Conservation (phyloP, 2,329 filamentous ascomycete genomes). For the Chalara sp. region DNA sequence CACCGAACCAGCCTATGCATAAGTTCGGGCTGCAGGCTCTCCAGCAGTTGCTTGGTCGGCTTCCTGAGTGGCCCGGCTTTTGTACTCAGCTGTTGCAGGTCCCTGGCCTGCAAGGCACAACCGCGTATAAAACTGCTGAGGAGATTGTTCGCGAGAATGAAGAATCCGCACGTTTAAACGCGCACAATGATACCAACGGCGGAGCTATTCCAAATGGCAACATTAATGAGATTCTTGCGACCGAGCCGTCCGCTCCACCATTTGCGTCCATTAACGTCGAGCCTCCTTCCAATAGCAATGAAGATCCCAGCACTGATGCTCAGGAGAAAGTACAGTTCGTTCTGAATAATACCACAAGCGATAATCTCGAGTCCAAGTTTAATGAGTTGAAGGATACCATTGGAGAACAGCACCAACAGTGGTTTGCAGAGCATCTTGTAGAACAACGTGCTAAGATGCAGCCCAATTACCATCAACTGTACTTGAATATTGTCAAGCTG, state of each 20-base stretch:
- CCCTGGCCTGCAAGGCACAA: slow-evolving; percentile 73
- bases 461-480: slow-evolving; percentile 91
- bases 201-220: slow-evolving; percentile 55
- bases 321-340: slow-evolving; percentile 95
- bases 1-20: slow-evolving; percentile 85
- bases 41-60: slow-evolving; percentile 75
- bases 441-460: slow-evolving; percentile 96
- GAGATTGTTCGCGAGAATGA: slow-evolving; percentile 68
- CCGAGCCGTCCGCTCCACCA: slow-evolving; percentile 58
- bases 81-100: slow-evolving; percentile 81
- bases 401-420: slow-evolving; percentile 78
- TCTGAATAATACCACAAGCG: slow-evolving; percentile 90
- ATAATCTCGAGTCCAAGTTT: slow-evolving; percentile 79
- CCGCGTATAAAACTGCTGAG: slow-evolving; percentile 76
- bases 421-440: slow-evolving; percentile 93
- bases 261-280: slow-evolving; percentile 79
- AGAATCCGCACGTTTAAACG: slow-evolving; percentile 39
- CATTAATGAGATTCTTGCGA: slow-evolving; percentile 50
- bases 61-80: slow-evolving; percentile 93
- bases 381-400: slow-evolving; percentile 73
- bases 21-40: slow-evolving; percentile 95
- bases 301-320: slow-evolving; percentile 76
- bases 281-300: slow-evolving; percentile 51
- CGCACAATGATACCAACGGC: slow-evolving; percentile 40
- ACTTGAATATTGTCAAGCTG: slow-evolving; percentile 79